phyloP scores from a whole-genome alignment of 352 stramenopile genomes.

The Pythium brachiatum region DNA sequence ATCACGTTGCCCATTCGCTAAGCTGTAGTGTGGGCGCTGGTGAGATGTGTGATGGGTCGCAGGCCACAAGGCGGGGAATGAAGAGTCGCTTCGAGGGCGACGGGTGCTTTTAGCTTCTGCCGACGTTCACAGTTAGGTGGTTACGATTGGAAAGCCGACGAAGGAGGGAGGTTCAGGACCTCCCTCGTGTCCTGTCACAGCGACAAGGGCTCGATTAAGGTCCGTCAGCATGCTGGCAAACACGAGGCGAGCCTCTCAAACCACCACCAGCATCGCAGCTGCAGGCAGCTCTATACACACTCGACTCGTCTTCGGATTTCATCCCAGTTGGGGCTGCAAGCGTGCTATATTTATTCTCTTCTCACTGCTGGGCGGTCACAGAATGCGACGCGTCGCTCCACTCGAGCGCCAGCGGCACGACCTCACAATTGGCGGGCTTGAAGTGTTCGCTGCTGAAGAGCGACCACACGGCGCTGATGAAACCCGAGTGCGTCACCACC shows the following conservation, averaged over 20 bases:
- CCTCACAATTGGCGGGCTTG: constrained; percentile 32
- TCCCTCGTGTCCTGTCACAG: neutral
- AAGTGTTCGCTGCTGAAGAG: constrained; percentile 37
- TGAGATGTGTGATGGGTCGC: neutral
- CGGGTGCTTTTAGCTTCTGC: neutral
- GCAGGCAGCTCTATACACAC: too few relatives aligned
- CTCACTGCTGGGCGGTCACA: neutral
- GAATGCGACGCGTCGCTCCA: constrained; percentile 5
- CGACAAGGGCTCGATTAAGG: too few relatives aligned
- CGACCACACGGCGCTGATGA: constrained; percentile 56
- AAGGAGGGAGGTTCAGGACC: neutral
- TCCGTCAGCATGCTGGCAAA: too few relatives aligned
- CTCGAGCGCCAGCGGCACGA: constrained; percentile 27
- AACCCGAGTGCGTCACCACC: constrained; percentile 68
- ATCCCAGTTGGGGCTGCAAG: neutral
- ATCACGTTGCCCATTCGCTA: constrained; percentile 25
- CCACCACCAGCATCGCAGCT: too few relatives aligned
- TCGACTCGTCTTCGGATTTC: neutral
- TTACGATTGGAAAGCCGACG: too few relatives aligned
- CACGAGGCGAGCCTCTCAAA: too few relatives aligned
- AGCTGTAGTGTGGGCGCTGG: neutral
- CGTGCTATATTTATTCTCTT: constrained; percentile 10
- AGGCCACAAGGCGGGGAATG: neutral
- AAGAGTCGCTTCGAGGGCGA: neutral
- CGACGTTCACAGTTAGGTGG: too few relatives aligned